Evolutionary conservation across 139 green algal species (phyloP).

Genomic region (Spirogloea muscicola): DNA sequence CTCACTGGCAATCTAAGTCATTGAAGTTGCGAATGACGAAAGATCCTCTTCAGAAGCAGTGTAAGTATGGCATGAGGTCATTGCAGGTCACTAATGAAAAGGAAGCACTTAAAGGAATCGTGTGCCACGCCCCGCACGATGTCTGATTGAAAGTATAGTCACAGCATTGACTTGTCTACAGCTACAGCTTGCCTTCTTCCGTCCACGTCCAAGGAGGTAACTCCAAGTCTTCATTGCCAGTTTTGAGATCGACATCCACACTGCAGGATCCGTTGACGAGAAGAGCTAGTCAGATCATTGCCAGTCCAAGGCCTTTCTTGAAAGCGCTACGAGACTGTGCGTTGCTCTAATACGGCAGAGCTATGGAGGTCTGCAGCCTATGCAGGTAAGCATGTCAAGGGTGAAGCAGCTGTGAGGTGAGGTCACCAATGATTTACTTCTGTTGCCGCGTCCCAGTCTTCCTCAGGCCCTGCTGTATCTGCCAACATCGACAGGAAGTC

Average conservation of each 20-base stretch:
- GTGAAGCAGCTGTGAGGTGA: neutral
- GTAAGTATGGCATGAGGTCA: too few relatives aligned
- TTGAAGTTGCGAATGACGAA: too few relatives aligned
- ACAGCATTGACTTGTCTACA: neutral
- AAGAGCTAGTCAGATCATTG: neutral
- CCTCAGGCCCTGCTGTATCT: neutral
- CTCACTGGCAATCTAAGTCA: too few relatives aligned
- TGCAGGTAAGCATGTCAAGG: neutral
- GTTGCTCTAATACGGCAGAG: neutral
- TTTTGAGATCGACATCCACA: too few relatives aligned
- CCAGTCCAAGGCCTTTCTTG: neutral
- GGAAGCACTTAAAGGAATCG: too few relatives aligned
- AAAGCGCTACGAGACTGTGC: neutral
- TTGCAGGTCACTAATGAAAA: too few relatives aligned
- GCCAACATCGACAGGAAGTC: conserved; percentile 18
- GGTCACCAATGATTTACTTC: neutral
- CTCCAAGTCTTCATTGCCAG: too few relatives aligned
- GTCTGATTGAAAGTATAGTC: neutral
- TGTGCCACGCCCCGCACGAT: too few relatives aligned
- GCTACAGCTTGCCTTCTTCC: neutral
- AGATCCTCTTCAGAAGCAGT: too few relatives aligned
- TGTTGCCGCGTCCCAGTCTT: neutral
- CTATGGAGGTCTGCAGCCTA: neutral
- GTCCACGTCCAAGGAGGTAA: too few relatives aligned
- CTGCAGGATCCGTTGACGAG: too few relatives aligned